phyloP scores from a whole-genome alignment of 805 yeast species.

The Sugiyamaella qingdaonensis region DNA sequence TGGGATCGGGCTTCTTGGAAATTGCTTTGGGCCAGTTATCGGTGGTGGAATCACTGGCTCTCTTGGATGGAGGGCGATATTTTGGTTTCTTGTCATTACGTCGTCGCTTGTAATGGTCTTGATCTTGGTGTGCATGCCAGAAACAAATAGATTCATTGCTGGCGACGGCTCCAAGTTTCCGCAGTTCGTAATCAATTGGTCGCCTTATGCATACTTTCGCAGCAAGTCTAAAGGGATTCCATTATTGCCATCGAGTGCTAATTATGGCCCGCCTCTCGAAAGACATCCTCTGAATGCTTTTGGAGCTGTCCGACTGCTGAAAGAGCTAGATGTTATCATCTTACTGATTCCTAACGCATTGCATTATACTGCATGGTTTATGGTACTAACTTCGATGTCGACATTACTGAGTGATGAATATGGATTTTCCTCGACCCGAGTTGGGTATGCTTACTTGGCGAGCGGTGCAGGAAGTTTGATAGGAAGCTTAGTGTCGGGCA shows the following conservation, averaged over 20 bases:
- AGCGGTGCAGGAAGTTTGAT: constrained; percentile 63
- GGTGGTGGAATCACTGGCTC: constrained; percentile 48
- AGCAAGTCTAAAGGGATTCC: constrained; percentile 25
- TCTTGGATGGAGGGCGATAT: constrained; percentile 61
- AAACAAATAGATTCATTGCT: constrained; percentile 65
- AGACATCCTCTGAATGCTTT: constrained; percentile 9
- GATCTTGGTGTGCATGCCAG: constrained; percentile 52
- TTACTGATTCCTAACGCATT: constrained; percentile 56
- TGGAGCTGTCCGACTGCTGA: constrained; percentile 10
- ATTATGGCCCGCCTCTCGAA: constrained; percentile 11
- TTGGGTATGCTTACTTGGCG: constrained; percentile 72
- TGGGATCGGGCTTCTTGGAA: constrained; percentile 67
- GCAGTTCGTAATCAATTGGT: constrained; percentile 18
- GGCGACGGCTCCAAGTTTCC: constrained; percentile 73
- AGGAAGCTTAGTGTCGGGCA: constrained; percentile 60
- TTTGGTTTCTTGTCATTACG: constrained; percentile 65
- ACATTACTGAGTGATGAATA: constrained; percentile 50
- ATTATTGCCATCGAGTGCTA: constrained; percentile 14
- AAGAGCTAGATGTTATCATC: constrained; percentile 37
- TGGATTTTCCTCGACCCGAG: constrained; percentile 47
- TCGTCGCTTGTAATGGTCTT: constrained; percentile 42
- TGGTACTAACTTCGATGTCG: constrained; percentile 52
- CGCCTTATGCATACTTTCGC: constrained; percentile 24
- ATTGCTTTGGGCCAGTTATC: constrained; percentile 74
- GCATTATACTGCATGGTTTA: constrained; percentile 66